These are phyloP conservation scores for Aspergillus tamarii DNA, from an alignment of 2,329 filamentous ascomycete species.

Conservation along the genomic window DNA sequence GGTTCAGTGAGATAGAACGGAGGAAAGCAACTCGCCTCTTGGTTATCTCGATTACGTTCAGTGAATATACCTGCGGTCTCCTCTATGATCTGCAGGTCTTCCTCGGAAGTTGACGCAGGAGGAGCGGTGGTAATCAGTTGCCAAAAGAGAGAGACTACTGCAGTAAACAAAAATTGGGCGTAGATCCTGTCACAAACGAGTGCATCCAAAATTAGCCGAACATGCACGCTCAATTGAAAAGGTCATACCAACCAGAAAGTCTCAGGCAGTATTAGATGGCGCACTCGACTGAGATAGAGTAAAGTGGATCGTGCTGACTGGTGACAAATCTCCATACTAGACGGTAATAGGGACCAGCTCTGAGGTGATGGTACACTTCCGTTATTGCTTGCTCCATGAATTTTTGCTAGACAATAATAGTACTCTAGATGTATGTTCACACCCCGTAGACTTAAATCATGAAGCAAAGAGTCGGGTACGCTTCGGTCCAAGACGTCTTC, in stretches of 20 bases:
- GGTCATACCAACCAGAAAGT: conserved; percentile 27
- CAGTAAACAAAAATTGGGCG: conserved; percentile 27
- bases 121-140: conserved; percentile 24
- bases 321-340: conserved; percentile 28
- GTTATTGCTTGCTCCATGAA: conserved; percentile 24
- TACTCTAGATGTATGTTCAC: conserved; percentile 31
- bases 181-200: conserved; percentile 21
- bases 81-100: conserved; percentile 24
- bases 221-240: neutral
- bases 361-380: conserved; percentile 7
- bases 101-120: conserved; percentile 13
- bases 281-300: conserved; percentile 25
- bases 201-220: neutral
- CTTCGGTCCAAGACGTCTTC: conserved; percentile 22
- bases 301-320: conserved; percentile 27
- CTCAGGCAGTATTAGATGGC: conserved; percentile 20
- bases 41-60: conserved; percentile 13
- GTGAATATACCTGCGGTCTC: conserved; percentile 19
- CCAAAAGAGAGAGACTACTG: conserved; percentile 26
- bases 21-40: conserved; percentile 20
- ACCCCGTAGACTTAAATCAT: conserved; percentile 29
- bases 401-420: conserved; percentile 28
- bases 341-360: conserved; percentile 20
- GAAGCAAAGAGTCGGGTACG: conserved; percentile 25
- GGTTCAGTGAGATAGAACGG: conserved; percentile 25